Conservation (phyloP, 2,329 filamentous ascomycete species). For the Colletotrichum sublineola region DNA sequence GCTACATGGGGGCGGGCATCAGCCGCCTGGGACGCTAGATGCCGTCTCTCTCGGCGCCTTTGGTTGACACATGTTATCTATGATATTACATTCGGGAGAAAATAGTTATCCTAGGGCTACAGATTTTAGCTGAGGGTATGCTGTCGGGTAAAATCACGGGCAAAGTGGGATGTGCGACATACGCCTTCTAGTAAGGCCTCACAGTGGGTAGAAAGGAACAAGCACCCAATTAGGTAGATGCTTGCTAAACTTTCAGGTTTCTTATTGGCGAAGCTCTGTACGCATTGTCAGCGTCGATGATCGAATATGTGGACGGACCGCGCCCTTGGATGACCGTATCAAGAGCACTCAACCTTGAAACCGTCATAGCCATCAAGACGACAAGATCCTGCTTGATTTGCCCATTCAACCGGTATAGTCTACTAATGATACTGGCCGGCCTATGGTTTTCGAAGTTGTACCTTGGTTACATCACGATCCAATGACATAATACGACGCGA, state of each 20-base stretch:
- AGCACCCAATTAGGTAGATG: not conserved
- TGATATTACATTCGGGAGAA: not conserved
- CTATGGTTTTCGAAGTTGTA: too few species aligned
- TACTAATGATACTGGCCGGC: not conserved
- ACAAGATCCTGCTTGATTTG: not conserved
- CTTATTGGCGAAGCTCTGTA: not conserved
- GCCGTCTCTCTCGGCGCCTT: not conserved
- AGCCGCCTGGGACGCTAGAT: slow-evolving; percentile 3
- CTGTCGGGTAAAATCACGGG: slow-evolving; percentile 13
- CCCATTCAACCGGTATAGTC: not conserved
- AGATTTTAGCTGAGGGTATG: not conserved
- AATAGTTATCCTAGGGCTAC: not conserved
- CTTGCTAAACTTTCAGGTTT: too few species aligned
- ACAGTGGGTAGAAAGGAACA: not conserved
- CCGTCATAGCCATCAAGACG: not conserved
- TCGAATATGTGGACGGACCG: not conserved
- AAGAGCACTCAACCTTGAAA: not conserved
- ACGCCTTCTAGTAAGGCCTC: not conserved
- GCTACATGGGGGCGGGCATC: slow-evolving; percentile 4
- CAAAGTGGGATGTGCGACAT: not conserved
- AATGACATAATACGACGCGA: not conserved
- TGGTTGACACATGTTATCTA: not conserved
- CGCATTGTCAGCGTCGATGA: not conserved
- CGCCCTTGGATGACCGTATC: not conserved
- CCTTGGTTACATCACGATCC: not conserved